phyloP scores from a whole-genome alignment of 495 filamentous ascomycete species.

The Filosporella fistucella region DNA sequence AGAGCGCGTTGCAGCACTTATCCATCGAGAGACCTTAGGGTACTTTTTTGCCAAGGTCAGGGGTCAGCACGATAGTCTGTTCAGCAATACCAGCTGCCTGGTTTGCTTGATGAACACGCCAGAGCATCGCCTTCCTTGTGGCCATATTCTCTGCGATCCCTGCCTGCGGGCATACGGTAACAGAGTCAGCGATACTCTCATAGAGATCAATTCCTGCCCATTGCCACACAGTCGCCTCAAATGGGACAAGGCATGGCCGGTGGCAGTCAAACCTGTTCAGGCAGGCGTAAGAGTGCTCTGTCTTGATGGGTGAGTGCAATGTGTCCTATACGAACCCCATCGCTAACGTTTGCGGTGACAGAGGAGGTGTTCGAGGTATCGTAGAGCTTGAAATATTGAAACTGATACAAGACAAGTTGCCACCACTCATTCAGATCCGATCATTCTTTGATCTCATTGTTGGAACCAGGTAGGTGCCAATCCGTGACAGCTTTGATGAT shows the following conservation, averaged over 20 bases:
- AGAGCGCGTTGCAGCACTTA: too few relatives aligned
- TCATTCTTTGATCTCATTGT: slow-evolving; percentile 47
- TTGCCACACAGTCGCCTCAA: too few relatives aligned
- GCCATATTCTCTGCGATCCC: slow-evolving; percentile 50
- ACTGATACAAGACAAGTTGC: slow-evolving; percentile 35
- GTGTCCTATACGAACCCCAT: too few relatives aligned
- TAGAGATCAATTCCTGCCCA: too few relatives aligned
- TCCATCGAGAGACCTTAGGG: slow-evolving; percentile 14
- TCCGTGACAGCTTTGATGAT: too few relatives aligned
- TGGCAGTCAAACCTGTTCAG: slow-evolving; percentile 35
- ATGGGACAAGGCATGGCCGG: too few relatives aligned
- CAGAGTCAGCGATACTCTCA: too few relatives aligned
- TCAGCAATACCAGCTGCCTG: slow-evolving; percentile 42
- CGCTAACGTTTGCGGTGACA: slow-evolving; percentile 18
- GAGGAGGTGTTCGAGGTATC: slow-evolving; percentile 47
- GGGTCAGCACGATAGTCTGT: too few relatives aligned
- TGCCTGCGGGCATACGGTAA: slow-evolving; percentile 29
- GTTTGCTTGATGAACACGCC: slow-evolving; percentile 47
- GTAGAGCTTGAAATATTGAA: slow-evolving; percentile 41
- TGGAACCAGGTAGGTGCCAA: slow-evolving; percentile 45
- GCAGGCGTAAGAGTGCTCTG: slow-evolving; percentile 48
- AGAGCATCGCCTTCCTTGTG: slow-evolving; percentile 50
- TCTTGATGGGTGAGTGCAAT: slow-evolving; percentile 52
- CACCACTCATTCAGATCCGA: slow-evolving; percentile 32
- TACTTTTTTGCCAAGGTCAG: slow-evolving; percentile 26